Conservation (phyloP, 2,329 filamentous ascomycete genomes). For the Epichloe gansuensis region DNA sequence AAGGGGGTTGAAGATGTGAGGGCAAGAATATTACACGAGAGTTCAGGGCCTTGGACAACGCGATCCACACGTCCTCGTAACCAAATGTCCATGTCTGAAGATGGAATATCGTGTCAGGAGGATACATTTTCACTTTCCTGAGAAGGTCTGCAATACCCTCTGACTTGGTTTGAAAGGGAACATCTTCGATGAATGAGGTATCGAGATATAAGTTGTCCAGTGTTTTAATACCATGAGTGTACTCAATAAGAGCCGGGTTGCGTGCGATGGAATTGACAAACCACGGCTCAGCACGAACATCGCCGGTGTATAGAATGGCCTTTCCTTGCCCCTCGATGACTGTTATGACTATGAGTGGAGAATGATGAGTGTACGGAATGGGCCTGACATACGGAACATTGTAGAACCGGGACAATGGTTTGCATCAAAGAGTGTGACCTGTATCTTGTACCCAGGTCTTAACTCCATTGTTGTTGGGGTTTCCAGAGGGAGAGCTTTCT, state of each 20-base stretch:
- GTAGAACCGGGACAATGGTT: conserved; percentile 86
- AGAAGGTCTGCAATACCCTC: conserved; percentile 66
- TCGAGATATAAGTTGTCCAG: conserved; percentile 82
- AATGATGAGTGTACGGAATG: neutral
- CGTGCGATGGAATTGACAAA: conserved; percentile 64
- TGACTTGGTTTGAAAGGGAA: conserved; percentile 48
- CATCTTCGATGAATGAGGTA: conserved; percentile 53
- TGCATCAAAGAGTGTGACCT: conserved; percentile 76
- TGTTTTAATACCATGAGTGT: conserved; percentile 48
- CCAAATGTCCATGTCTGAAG: conserved; percentile 80
- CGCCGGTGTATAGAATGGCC: conserved; percentile 77
- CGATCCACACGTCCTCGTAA: conserved; percentile 86
- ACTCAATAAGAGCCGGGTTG: conserved; percentile 63
- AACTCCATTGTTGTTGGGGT: conserved; percentile 69
- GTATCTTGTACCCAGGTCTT: conserved; percentile 51
- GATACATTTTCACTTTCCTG: conserved; percentile 52
- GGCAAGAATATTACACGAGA: conserved; percentile 37
- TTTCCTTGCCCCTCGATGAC: conserved; percentile 63
- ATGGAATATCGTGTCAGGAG: conserved; percentile 65
- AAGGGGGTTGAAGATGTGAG: neutral
- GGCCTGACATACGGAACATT: conserved; percentile 55
- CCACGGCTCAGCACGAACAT: conserved; percentile 76
- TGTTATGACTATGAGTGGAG: conserved; percentile 12
- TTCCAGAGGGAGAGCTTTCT: conserved; percentile 71
- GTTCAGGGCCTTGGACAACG: conserved; percentile 56